A percentile compares a stretch with the other conserved stretches of the same genome.
Conservation (phyloP, 164 flowering plant genomes). For the Sedum album region DNA sequence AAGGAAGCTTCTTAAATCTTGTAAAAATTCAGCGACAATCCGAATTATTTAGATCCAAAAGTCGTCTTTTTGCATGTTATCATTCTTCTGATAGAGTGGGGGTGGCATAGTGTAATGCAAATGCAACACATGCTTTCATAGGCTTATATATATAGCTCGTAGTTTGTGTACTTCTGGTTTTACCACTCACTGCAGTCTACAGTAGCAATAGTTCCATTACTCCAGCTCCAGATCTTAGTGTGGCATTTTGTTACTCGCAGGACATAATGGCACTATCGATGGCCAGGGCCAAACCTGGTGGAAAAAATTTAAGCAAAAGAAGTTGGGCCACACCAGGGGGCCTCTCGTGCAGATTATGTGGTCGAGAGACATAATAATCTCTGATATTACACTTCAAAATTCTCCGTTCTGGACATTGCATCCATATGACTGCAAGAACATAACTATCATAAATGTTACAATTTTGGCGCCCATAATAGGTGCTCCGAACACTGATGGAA, state of each 20-base stretch:
- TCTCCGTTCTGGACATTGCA: slow-evolving; percentile 99
- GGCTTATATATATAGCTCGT: background rate
- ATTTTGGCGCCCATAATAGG: slow-evolving; percentile 75
- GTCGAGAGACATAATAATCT: slow-evolving; percentile 75
- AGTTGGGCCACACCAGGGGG: slow-evolving; percentile 87
- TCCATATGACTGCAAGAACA: slow-evolving; percentile 95
- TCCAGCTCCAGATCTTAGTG: background rate
- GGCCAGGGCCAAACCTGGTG: slow-evolving; percentile 98
- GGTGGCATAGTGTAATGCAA: background rate
- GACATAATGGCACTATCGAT: slow-evolving; percentile 92
- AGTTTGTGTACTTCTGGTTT: background rate
- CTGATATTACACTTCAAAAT: slow-evolving; percentile 58
- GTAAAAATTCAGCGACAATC: background rate
- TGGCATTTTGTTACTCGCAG: slow-evolving; percentile 27
- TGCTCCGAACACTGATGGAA: slow-evolving; percentile 99
- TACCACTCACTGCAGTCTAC: background rate
- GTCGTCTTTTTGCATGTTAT: background rate
- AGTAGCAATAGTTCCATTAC: background rate
- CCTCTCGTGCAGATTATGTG: slow-evolving; percentile 96
- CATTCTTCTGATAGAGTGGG: background rate
- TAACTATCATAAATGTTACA: slow-evolving; percentile 58
- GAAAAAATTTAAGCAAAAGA: slow-evolving; percentile 71
- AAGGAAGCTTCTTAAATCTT: background rate
- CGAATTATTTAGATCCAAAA: background rate
- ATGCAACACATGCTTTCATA: background rate